A percentile compares a stretch with the other conserved stretches of the same genome.
Evolutionary conservation across 2,329 filamentous ascomycete species (phyloP).

Genomic region (Alternaria viburni): DNA sequence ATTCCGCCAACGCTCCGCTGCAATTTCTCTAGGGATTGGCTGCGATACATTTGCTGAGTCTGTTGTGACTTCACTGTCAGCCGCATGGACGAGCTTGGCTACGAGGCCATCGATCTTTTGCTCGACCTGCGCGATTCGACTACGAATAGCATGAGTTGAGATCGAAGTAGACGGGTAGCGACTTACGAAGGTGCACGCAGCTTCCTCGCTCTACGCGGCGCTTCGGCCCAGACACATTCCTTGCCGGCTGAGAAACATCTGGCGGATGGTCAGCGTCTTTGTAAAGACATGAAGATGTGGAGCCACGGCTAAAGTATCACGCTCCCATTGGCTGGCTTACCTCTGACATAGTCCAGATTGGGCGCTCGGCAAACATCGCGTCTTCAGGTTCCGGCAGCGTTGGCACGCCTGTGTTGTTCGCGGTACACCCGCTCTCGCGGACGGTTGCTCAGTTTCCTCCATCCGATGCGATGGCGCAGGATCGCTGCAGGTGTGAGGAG

Average conservation of each 20-base stretch:
- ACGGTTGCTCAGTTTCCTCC: conserved; percentile 30
- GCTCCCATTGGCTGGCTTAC: conserved; percentile 19
- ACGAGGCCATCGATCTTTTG: conserved; percentile 46
- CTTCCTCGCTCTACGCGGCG: conserved; percentile 33
- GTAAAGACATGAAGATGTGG: neutral
- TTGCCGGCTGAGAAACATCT: conserved; percentile 36
- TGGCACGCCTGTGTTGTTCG: conserved; percentile 44
- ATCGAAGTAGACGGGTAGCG: neutral
- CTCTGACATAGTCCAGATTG: conserved; percentile 38
- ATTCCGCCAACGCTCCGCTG: neutral
- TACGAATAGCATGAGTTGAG: conserved; percentile 6
- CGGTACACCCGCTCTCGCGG: conserved; percentile 12
- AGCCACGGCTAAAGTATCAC: neutral
- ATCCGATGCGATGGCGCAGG: conserved; percentile 19
- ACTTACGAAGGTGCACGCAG: conserved; percentile 43
- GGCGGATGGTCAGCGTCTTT: neutral
- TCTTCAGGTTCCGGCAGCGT: conserved; percentile 43
- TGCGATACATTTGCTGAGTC: neutral
- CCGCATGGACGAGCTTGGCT: conserved; percentile 33
- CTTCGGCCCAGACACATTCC: conserved; percentile 44
- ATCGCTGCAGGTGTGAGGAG: neutral
- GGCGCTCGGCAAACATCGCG: conserved; percentile 41
- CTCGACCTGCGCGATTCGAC: conserved; percentile 46
- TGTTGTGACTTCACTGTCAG: neutral
- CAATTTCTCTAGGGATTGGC: neutral